Evolutionary conservation across 768 basidiomycete species (phyloP), one percentile per base, ranked within the genome.

Genomic region (Thelephora aurantiotincta): DNA sequence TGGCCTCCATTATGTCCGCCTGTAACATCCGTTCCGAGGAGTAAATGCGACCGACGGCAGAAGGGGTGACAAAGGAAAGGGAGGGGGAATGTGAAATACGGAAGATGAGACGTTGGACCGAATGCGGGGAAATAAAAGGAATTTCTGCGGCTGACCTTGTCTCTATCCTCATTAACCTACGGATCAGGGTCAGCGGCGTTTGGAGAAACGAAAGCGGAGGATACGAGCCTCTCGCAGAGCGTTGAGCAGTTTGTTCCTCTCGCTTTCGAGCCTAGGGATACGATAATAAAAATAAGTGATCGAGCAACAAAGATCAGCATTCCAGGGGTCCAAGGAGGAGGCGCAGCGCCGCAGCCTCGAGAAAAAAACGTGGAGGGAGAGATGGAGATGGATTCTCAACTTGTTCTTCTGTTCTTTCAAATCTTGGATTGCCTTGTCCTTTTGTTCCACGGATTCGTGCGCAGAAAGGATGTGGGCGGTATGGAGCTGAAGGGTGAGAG

Each of bases 401-500:
- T 83, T 81, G 61, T 89, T 87, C 62, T 81, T 82, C 66, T 90
- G 87, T 61, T 87, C 86, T 47, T 75, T 75, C 41, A 90, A 67
- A 58, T 89, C 86, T 63, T 89, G 82, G 13, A 90, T 76, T 6
- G 81, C 74, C 53, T 78, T 84, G 52, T 73, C 73, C 60, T 87
- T 88, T 59, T 82, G 76, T 51, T 88, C 83, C 4, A 90, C 67
- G 26, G 79, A 73, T 1, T 83, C 78, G 59, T 90, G 86, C 5
- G 85, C 85, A 6, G 87, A 86, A 2, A 90, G 67, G 37, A 90
- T 86, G 58, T 90, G 85, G 9, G 88, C 86, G 9, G 88, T 90
- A 54, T 90, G 88, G 33, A 90, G 66, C 61, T 90, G 87, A 37
- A 90, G 66, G 7, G 84, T 84, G 52, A 90, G 60, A 3, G 85